phyloP scores from a whole-genome alignment of 208 protist genomes.

The Blastocrithidia nonstop region DNA sequence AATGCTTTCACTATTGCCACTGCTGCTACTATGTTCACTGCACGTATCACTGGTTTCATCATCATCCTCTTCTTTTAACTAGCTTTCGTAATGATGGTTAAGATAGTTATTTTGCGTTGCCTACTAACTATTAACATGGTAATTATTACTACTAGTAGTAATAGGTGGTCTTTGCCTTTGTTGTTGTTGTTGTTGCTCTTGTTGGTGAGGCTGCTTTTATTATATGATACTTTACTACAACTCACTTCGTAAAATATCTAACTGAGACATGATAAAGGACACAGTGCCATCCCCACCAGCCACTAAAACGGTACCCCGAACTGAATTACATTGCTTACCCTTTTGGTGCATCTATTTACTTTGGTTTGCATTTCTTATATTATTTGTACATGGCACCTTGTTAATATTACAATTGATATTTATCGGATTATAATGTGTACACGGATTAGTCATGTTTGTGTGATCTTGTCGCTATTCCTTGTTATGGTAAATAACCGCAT shows the following conservation, averaged over 20 bases:
- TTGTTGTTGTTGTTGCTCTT: conserved; percentile 1
- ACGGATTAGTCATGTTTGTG: neutral
- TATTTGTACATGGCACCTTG: too few relatives aligned
- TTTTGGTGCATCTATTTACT: neutral
- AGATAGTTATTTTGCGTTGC: too few relatives aligned
- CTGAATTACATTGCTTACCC: conserved; percentile 3
- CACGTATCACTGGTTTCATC: too few relatives aligned
- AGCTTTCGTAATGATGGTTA: too few relatives aligned
- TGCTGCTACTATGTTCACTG: too few relatives aligned
- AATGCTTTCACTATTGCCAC: neutral
- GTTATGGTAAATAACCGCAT: conserved; percentile 28
- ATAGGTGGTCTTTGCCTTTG: neutral
- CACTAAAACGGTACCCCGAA: conserved; percentile 61
- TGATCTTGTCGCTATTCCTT: neutral
- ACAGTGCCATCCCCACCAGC: conserved; percentile 76
- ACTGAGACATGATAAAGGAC: conserved; percentile 57
- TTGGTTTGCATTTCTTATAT: too few relatives aligned
- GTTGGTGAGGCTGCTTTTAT: too few relatives aligned
- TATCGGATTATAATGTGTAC: too few relatives aligned
- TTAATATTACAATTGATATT: too few relatives aligned
- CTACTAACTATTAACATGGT: too few relatives aligned
- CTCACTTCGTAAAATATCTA: conserved; percentile 33
- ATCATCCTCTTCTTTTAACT: too few relatives aligned
- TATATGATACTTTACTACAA: conserved; percentile 6
- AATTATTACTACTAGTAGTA: too few relatives aligned